Evolutionary conservation across 768 basidiomycete species (phyloP).

Genomic region (Rhodosporidiobolus sp.): DNA sequence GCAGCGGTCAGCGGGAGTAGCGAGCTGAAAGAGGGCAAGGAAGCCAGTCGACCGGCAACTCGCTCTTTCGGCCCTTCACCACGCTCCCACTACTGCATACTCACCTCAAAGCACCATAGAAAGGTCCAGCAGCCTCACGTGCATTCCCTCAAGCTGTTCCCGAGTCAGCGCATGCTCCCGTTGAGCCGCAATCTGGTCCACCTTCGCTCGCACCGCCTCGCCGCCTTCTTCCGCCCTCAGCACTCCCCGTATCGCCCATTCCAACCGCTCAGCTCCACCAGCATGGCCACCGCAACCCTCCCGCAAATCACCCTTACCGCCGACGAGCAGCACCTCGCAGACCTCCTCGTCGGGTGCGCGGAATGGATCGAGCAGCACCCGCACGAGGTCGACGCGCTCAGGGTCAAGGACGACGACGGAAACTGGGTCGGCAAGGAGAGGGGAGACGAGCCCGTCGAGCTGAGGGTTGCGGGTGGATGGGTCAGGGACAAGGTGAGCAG

Average conservation of each 20-base stretch:
- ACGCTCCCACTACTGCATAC: too few species aligned
- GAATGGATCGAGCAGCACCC: constrained; percentile 31
- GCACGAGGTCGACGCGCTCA: constrained; percentile 15
- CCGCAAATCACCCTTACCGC: constrained; percentile 27
- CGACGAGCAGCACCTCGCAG: constrained; percentile 22
- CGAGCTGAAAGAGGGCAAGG: too few species aligned
- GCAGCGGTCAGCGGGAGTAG: too few species aligned
- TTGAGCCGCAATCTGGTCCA: background rate
- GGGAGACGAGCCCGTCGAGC: constrained; percentile 57
- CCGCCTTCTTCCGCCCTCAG: background rate
- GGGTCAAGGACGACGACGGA: constrained; percentile 36
- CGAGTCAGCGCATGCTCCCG: background rate
- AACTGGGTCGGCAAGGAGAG: constrained; percentile 54
- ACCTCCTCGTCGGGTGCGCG: constrained; percentile 36
- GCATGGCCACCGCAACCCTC: background rate
- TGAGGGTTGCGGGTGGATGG: constrained; percentile 97
- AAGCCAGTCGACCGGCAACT: too few species aligned
- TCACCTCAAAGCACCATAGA: background rate
- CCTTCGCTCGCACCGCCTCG: constrained; percentile 6
- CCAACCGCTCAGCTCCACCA: background rate
- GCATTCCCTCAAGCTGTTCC: background rate
- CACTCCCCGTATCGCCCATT: background rate
- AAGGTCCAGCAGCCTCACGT: background rate
- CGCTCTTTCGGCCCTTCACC: too few species aligned
- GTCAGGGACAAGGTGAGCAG: constrained; percentile 89